Evolutionary conservation across 805 yeast genomes (phyloP), one percentile per base, ranked within the genome.

Genomic region (Saccharomycopsis sp.): DNA sequence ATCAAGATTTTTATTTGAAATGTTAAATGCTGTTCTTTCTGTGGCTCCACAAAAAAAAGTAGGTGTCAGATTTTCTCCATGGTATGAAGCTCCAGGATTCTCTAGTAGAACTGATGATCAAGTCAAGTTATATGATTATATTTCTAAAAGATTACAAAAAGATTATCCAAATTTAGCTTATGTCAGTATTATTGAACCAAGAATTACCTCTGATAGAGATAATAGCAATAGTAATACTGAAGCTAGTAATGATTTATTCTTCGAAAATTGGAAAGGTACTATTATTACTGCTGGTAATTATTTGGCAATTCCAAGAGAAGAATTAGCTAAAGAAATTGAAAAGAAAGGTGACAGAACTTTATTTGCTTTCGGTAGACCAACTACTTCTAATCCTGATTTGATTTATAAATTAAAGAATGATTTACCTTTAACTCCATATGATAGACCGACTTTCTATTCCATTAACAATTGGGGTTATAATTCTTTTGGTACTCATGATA

Each of bases 1-100:
- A 48, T 61, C 62, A 6, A 58, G 76, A 32, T 62, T 77, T 39
- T 48, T 67, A 9, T 48, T 68, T 23, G 79, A 77, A 48, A 52
- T 69, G n/a, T 54, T 73, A 13, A 69, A 64, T 34, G 66, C 61
- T n/a, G 52, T 74, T 28, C n/a, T n/a, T n/a, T n/a, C n/a, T n/a
- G n/a, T n/a, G n/a, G n/a, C n/a, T n/a, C n/a, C n/a, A n/a, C 59
- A 60, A 21, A 67, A 58, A 4, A 74, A 70, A 2, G 57, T 77
- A 44, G 85, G 85, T 36, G 64, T 70, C 20, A 60, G 82, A 47
- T 51, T 71, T 18, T 64, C 76, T 15, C 76, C 77, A 39, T 61
- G 55, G 45, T 66, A 69, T 42, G 64, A 58, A 26, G 53, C 59
- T 55, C 53, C 57, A 37, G 73, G 72, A 37, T 55, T 52, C 23